Evolutionary conservation across 352 stramenopile species (phyloP).

Genomic region (Globisporangium spiculum): DNA sequence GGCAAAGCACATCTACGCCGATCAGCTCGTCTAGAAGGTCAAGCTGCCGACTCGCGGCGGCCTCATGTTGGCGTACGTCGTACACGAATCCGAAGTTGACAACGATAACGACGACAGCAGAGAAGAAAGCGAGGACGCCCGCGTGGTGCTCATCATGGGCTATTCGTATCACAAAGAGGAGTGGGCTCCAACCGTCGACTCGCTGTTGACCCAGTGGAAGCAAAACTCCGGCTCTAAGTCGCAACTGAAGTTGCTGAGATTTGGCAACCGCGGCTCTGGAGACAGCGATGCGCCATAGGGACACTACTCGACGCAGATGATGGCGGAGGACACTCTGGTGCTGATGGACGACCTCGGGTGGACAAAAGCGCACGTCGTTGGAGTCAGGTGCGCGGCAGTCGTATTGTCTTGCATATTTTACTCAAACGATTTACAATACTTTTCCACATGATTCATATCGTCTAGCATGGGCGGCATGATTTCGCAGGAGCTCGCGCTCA

Average conservation of each 20-base stretch:
- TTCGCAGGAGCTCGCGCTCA: slow-evolving; percentile 32
- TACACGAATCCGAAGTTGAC: slow-evolving; percentile 24
- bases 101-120: neutral
- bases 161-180: slow-evolving; percentile 40
- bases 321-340: slow-evolving; percentile 29
- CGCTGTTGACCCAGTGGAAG: slow-evolving; percentile 30
- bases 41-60: slow-evolving; percentile 30
- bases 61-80: slow-evolving; percentile 45
- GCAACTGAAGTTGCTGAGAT: slow-evolving; percentile 43
- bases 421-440: neutral
- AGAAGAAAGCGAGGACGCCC: slow-evolving; percentile 12
- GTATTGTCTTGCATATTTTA: neutral
- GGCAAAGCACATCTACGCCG: neutral
- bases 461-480: slow-evolving; percentile 49
- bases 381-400: neutral
- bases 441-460: neutral
- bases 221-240: slow-evolving; percentile 8
- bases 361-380: slow-evolving; percentile 5
- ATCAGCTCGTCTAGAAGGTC: slow-evolving; percentile 13
- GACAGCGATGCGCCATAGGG: slow-evolving; percentile 25
- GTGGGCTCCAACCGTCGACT: slow-evolving; percentile 34
- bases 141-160: slow-evolving; percentile 47
- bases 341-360: slow-evolving; percentile 26
- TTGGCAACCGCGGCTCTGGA: slow-evolving; percentile 65
- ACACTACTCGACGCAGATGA: slow-evolving; percentile 30